These are phyloP conservation scores for Gossypium australe DNA, from an alignment of 345 rosid genomes.

Conservation along the genomic window DNA sequence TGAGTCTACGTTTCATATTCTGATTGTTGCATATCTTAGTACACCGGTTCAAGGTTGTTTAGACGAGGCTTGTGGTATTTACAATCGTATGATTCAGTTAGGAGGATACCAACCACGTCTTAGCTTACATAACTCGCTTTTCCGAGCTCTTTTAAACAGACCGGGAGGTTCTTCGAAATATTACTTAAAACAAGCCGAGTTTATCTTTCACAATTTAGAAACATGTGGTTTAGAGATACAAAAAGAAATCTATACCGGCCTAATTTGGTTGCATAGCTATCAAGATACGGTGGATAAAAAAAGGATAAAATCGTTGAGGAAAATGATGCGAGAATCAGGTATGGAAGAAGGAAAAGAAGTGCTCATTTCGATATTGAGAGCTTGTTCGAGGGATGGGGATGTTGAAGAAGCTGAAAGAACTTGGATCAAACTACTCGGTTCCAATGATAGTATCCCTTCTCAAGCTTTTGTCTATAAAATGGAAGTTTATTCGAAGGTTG, in stretches of 20 bases:
- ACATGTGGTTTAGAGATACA: conserved; percentile 65
- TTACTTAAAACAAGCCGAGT: conserved; percentile 78
- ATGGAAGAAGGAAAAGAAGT: conserved; percentile 57
- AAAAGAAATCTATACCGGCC: conserved; percentile 60
- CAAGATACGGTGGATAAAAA: conserved; percentile 58
- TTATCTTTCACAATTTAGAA: conserved; percentile 67
- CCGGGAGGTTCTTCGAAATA: conserved; percentile 48
- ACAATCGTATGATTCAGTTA: conserved; percentile 84
- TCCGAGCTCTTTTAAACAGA: conserved; percentile 59
- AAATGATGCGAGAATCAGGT: conserved; percentile 61
- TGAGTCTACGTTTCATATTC: conserved; percentile 80
- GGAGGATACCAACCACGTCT: conserved; percentile 77
- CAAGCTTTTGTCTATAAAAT: conserved; percentile 73
- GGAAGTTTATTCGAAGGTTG: conserved; percentile 60
- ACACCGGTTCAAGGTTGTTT: conserved; percentile 59
- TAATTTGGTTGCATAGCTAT: conserved; percentile 82
- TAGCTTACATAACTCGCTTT: conserved; percentile 70
- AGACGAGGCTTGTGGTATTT: conserved; percentile 74
- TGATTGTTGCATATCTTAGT: conserved; percentile 74
- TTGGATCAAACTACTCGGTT: conserved; percentile 48
- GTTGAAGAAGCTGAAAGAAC: conserved; percentile 59
- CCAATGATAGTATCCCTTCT: conserved; percentile 42
- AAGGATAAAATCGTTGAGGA: conserved; percentile 46
- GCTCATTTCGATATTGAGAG: conserved; percentile 64
- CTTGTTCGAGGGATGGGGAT: conserved; percentile 60